Evolutionary conservation across 2,329 filamentous ascomycete species (phyloP), one percentile per base, ranked within the genome.

Genomic region (Fusarium buharicum): DNA sequence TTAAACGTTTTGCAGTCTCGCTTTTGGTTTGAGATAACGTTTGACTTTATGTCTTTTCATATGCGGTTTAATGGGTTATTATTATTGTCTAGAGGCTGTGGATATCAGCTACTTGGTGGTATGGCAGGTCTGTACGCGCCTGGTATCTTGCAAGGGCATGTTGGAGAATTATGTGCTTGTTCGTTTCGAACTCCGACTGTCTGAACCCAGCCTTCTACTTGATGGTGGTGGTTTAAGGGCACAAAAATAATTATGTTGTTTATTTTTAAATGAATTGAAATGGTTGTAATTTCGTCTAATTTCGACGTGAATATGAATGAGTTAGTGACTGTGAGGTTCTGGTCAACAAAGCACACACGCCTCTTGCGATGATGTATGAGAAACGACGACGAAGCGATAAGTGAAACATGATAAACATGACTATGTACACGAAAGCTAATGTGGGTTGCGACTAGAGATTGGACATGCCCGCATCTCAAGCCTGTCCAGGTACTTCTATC

Each of bases 251-350:
- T 38, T 61, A 34, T 18, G n/a, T 20, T 20, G 18, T 38, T 28
- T 50, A 64, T 61, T 51, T 38, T 54, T 40, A 43, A 14, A 50
- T 45, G 30, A 51, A 40, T 48, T 40, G 28, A 45, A 41, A 56
- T 28, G 24, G n/a, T 43, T 38, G 17, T 37, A 28, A 41, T 27
- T 6, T 14, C 12, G n/a, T n/a, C 8, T 38, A 6, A 11, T 1
- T 13, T 27, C 5, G 22, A 24, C 4, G 22, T 24, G 22, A 24
- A 24, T 24, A 14, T 44, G 8, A 31, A 3, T 33, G 9, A 13
- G 6, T n/a, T 24, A 6, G 14, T 11, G 11, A 46, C 6, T 33
- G 30, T 24, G 22, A 24, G 13, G 13, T 7, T 5, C 13, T 33
- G 30, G n/a, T 6, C 27, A 13, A 33, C 30, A 7, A n/a, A 33